Percentiles rank a stretch among this genome's conserved stretches.
Evolutionary conservation across 1,284 basidiomycete genomes (phyloP).

Genomic region (Afroboletus lepidellus): DNA sequence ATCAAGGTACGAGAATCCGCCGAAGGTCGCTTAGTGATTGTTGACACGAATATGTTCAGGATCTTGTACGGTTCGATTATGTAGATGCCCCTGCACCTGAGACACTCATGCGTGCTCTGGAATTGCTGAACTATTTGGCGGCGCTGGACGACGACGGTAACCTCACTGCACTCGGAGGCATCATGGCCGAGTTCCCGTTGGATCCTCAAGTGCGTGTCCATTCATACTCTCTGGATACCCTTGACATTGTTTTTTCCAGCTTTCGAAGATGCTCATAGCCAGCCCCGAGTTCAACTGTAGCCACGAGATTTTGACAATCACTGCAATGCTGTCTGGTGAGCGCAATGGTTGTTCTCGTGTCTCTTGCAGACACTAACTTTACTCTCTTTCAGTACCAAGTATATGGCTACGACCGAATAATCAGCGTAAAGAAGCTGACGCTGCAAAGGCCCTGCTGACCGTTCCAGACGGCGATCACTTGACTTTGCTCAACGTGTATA

Average conservation of each 20-base stretch:
- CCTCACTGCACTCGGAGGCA: conserved; percentile 81
- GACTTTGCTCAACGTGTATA: conserved; percentile 94
- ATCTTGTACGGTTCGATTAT: conserved; percentile 92
- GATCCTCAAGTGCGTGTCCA: conserved; percentile 80
- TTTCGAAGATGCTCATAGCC: conserved; percentile 92
- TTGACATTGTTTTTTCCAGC: conserved; percentile 37
- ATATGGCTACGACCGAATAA: conserved; percentile 92
- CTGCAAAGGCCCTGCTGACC: conserved; percentile 85
- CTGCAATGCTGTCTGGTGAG: conserved; percentile 91
- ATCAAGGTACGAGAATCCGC: conserved; percentile 52
- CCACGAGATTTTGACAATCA: conserved; percentile 93
- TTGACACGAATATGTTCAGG: conserved; percentile 41
- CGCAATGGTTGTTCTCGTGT: not conserved
- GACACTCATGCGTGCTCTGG: conserved; percentile 96
- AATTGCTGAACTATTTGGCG: conserved; percentile 89
- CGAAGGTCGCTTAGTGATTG: conserved; percentile 1
- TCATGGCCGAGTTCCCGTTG: conserved; percentile 98
- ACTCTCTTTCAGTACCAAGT: conserved; percentile 69
- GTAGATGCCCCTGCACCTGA: conserved; percentile 97
- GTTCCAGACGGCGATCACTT: conserved; percentile 97
- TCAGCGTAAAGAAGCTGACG: conserved; percentile 86
- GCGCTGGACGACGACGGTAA: conserved; percentile 96
- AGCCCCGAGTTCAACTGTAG: conserved; percentile 96
- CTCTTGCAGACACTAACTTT: conserved; percentile 5
- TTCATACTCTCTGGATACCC: not conserved